Evolutionary conservation across 179 eudicot genomes (phyloP), one percentile per base, ranked within the genome.

Genomic region (Heliamphora pulchella): DNA sequence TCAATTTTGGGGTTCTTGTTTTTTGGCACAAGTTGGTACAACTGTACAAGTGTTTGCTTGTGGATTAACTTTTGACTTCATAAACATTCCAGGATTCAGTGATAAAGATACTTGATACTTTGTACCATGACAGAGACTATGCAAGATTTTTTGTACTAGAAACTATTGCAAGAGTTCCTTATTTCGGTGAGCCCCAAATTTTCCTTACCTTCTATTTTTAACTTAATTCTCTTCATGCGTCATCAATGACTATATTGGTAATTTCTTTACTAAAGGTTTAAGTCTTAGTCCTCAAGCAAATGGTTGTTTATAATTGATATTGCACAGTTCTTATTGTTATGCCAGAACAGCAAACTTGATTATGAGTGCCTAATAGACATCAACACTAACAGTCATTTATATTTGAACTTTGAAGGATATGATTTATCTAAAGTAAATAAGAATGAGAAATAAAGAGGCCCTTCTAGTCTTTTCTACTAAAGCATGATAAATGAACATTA

Each of bases 101-200:
- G 86, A 89, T 96, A 80, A 92, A 92, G 90, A 87, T 96, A 79
- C 96, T 96, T 67, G 98, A 94, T 90, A 83, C 91, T 55, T 81
- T 94, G 85, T 96, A 96, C 86, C 91, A 65, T 83, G 98, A 90
- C 82, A 86, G 99, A 69, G 31, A 96, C 84, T 96, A 96, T 81
- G 87, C 96, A 83, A 89, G 99, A 86, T 96, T 96, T 87, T 96
- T 81, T 88, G 99, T 96, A 79, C 84, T 96, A 74, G 99, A 96
- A 89, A 96, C 97, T 50, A 90, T 96, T 81, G 99, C 99, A 58
- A 89, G 99, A 88, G 98, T 96, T 83, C 99, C 99, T 66, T 96
- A 96, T 83, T 96, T 96, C 86, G 94, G 99, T 94, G 87, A 96
- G 91, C 86, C 66, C 53, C 77, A 14, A 68, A 65, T 58, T 65